These are phyloP conservation scores for Pyrenochaeta sp. DNA, from an alignment of 2,329 filamentous ascomycete species.

Conservation along the genomic window DNA sequence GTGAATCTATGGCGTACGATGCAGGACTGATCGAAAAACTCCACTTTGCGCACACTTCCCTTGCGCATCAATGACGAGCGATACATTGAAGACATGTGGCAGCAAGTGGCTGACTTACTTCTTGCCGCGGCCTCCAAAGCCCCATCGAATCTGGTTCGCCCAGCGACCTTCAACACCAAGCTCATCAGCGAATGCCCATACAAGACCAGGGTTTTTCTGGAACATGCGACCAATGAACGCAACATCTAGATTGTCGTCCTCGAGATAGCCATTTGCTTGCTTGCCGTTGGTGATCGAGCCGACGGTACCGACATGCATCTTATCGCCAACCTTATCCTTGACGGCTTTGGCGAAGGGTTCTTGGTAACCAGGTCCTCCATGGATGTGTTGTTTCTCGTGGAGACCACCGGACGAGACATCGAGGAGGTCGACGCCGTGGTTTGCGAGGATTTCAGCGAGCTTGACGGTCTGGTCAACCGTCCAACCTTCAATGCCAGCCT, in stretches of 20 bases:
- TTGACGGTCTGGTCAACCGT: slow-evolving; percentile 68
- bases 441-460: slow-evolving; percentile 73
- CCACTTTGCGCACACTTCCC: neutral
- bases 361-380: slow-evolving; percentile 73
- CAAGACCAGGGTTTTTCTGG: slow-evolving; percentile 81
- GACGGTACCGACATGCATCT: slow-evolving; percentile 76
- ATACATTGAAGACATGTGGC: neutral
- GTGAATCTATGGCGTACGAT: neutral
- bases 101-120: slow-evolving; percentile 33
- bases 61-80: neutral
- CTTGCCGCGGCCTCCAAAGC: slow-evolving; percentile 60
- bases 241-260: slow-evolving; percentile 65
- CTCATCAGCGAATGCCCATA: slow-evolving; percentile 75
- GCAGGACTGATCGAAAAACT: neutral
- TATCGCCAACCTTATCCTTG: slow-evolving; percentile 76
- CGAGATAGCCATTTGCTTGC: slow-evolving; percentile 61
- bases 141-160: slow-evolving; percentile 75
- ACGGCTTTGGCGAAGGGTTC: slow-evolving; percentile 75
- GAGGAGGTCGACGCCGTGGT: slow-evolving; percentile 79
- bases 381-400: slow-evolving; percentile 67
- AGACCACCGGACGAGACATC: slow-evolving; percentile 84
- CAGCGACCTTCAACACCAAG: slow-evolving; percentile 75
- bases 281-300: slow-evolving; percentile 76
- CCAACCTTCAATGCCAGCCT: slow-evolving; percentile 69
- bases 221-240: slow-evolving; percentile 78